These are phyloP conservation scores for Neofusicoccum kwambonambiense DNA, from an alignment of 2,329 filamentous ascomycete species.

Conservation along the genomic window DNA sequence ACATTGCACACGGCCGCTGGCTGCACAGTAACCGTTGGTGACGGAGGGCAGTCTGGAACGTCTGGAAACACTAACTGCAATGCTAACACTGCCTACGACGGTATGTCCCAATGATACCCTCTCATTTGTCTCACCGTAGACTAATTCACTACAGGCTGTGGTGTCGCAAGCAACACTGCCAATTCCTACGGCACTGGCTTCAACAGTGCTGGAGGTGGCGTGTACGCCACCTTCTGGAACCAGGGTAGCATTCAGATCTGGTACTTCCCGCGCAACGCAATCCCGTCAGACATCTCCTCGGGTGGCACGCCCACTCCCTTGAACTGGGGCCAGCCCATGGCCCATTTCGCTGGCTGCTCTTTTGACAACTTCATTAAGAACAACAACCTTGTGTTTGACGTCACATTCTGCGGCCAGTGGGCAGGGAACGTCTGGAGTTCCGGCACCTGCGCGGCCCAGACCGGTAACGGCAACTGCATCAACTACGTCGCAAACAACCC, in stretches of 20 bases:
- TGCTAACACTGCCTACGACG: constrained; percentile 31
- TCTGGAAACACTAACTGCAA: constrained; percentile 36
- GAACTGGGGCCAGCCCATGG: constrained; percentile 43
- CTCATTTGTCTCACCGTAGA: no score
- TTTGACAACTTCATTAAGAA: constrained; percentile 36
- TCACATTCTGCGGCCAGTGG: constrained; percentile 58
- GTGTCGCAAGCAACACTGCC: constrained; percentile 27
- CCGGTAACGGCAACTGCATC: constrained; percentile 33
- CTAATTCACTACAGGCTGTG: constrained; percentile 27
- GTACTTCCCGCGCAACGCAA: constrained; percentile 42
- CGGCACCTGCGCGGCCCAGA: constrained; percentile 27
- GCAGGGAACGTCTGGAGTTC: constrained; percentile 47
- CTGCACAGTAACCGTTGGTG: constrained; percentile 32
- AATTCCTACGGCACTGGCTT: constrained; percentile 39
- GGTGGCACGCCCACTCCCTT: constrained; percentile 41
- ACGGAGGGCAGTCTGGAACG: constrained; percentile 33
- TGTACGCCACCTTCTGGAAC: constrained; percentile 45
- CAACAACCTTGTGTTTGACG: constrained; percentile 47
- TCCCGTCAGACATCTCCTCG: constrained; percentile 42
- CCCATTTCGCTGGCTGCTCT: constrained; percentile 39
- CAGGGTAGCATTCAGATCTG: constrained; percentile 46
- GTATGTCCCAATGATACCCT: neutral
- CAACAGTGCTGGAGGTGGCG: constrained; percentile 43
- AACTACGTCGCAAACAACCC: constrained; percentile 40
- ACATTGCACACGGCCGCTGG: constrained; percentile 38